A percentile compares a stretch with the other conserved stretches of the same genome.
Conservation (phyloP, 2,329 filamentous ascomycete genomes). For the Dothistroma pini region DNA sequence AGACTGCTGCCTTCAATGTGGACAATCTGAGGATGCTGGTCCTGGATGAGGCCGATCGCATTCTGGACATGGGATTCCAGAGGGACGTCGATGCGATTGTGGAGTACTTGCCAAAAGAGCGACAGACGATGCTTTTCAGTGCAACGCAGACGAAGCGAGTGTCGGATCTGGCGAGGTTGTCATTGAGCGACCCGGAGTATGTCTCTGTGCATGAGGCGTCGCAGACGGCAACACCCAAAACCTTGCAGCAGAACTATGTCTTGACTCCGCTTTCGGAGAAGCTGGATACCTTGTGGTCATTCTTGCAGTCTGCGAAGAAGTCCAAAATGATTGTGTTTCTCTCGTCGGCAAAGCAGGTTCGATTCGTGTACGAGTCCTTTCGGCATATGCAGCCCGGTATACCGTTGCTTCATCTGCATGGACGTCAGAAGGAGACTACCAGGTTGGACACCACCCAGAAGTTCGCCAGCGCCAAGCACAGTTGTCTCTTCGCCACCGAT, state of each 20-base stretch:
- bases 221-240: constrained; percentile 71
- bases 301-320: constrained; percentile 86
- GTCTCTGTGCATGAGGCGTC: constrained; percentile 88
- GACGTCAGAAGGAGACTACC: constrained; percentile 86
- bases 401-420: constrained; percentile 85
- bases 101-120: constrained; percentile 77
- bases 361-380: constrained; percentile 92
- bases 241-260: constrained; percentile 87
- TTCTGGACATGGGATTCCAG: constrained; percentile 97
- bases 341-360: constrained; percentile 92
- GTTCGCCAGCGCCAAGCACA: constrained; percentile 75
- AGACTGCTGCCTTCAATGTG: constrained; percentile 84
- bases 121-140: constrained; percentile 93
- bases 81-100: constrained; percentile 85
- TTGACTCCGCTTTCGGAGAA: constrained; percentile 82
- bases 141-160: constrained; percentile 95
- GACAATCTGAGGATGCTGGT: constrained; percentile 91
- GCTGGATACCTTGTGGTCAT: constrained; percentile 86
- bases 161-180: constrained; percentile 84
- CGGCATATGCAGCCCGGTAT: constrained; percentile 92
- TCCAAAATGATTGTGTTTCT: constrained; percentile 94
- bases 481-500: constrained; percentile 92
- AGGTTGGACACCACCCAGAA: constrained; percentile 81
- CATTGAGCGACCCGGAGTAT: constrained; percentile 87
- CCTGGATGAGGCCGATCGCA: constrained; percentile 91